phyloP scores from a whole-genome alignment of 1,284 basidiomycete species.

The Apiotrichum veenhuisii region DNA sequence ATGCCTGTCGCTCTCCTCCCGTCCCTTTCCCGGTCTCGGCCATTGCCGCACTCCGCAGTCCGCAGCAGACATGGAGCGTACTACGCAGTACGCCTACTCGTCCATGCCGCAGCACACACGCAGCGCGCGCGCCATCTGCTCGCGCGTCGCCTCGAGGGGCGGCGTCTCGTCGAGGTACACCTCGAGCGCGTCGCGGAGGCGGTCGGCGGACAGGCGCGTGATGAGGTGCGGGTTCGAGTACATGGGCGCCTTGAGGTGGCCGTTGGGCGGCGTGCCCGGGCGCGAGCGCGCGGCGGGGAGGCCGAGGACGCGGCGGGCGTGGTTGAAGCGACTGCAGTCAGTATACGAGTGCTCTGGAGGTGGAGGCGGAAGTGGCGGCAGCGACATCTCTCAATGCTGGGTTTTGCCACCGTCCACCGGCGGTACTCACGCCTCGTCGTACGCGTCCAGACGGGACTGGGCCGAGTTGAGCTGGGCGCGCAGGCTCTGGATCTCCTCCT shows the following conservation, averaged over 20 bases:
- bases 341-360: neutral
- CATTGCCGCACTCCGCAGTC: too few relatives aligned
- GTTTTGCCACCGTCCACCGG: neutral
- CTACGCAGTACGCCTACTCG: neutral
- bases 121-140: constrained; percentile 16
- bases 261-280: constrained; percentile 1
- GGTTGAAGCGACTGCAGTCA: constrained; percentile 11
- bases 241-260: neutral
- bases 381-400: too few relatives aligned
- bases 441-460: constrained; percentile 10
- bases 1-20: too few relatives aligned
- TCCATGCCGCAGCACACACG: constrained; percentile 23
- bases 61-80: too few relatives aligned
- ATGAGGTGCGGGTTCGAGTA: constrained; percentile 11
- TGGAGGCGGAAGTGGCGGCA: too few relatives aligned
- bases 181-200: constrained; percentile 20
- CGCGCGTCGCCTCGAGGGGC: constrained; percentile 15
- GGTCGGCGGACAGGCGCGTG: constrained; percentile 13
- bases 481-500: constrained; percentile 19
- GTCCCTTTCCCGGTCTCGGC: too few relatives aligned
- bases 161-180: constrained; percentile 20
- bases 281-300: constrained; percentile 11
- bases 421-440: constrained; percentile 15
- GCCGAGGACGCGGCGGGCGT: constrained; percentile 17
- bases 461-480: constrained; percentile 12